Percentiles rank a stretch among this genome's conserved stretches.
Conservation (phyloP, 352 stramenopile genomes). For the Globisporangium cederbergense region DNA sequence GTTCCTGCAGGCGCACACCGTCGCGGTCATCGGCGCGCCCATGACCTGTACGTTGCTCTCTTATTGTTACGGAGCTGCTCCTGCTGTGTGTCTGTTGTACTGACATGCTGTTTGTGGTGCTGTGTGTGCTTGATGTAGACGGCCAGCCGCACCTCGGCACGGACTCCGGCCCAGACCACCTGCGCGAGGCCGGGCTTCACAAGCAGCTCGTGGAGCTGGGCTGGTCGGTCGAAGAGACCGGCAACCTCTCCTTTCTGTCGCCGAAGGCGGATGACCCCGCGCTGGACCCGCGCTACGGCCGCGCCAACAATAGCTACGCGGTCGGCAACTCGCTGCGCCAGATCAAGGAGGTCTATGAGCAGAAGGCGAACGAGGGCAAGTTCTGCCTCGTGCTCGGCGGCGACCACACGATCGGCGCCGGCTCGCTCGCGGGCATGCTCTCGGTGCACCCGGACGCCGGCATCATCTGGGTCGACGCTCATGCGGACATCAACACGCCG, state of each 20-base stretch:
- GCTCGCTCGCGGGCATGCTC: constrained; percentile 91
- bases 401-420: constrained; percentile 95
- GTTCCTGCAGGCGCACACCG: constrained; percentile 53
- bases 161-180: constrained; percentile 66
- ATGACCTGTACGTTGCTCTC: constrained; percentile 68
- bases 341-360: constrained; percentile 77
- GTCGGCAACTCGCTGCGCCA: constrained; percentile 87
- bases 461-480: constrained; percentile 97
- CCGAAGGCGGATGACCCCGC: constrained; percentile 49
- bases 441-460: constrained; percentile 89
- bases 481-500: constrained; percentile 98
- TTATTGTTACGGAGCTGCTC: neutral
- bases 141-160: constrained; percentile 79
- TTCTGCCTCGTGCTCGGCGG: constrained; percentile 95
- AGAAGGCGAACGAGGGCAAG: constrained; percentile 86
- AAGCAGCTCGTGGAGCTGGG: constrained; percentile 74
- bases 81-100: neutral
- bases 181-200: constrained; percentile 75
- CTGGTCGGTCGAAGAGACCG: constrained; percentile 85
- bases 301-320: constrained; percentile 75
- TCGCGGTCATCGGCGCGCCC: constrained; percentile 79
- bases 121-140: constrained; percentile 32
- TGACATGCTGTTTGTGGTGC: neutral
- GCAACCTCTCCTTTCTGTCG: constrained; percentile 68
- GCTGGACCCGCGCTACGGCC: constrained; percentile 64